A percentile compares a stretch with the other conserved stretches of the same genome.
Evolutionary conservation across 805 yeast species (phyloP).

Genomic region (Wickerhamomyces queroliae): DNA sequence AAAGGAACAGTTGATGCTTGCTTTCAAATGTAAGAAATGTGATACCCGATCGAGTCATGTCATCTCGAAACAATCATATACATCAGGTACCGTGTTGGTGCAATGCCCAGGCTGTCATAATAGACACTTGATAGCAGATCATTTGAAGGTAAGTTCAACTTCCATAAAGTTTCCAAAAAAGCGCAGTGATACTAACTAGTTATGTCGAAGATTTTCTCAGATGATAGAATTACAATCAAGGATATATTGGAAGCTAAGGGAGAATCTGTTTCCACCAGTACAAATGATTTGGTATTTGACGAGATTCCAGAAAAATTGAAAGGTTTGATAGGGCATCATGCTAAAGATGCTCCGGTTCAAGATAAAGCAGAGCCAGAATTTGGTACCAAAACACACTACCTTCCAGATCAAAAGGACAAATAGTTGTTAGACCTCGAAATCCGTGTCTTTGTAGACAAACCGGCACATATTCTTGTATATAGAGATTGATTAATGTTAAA

Average conservation of each 20-base stretch:
- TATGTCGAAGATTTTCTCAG: constrained; percentile 61
- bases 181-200: constrained; percentile 11
- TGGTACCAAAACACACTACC: background rate
- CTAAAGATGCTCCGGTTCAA: constrained; percentile 67
- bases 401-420: background rate
- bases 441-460: too few relatives aligned
- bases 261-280: constrained; percentile 57
- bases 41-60: constrained; percentile 77
- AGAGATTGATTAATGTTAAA: too few relatives aligned
- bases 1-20: constrained; percentile 76
- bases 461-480: too few relatives aligned
- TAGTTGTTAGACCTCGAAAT: too few relatives aligned
- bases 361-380: constrained; percentile 18
- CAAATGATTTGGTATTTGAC: constrained; percentile 66
- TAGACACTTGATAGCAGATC: constrained; percentile 90
- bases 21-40: constrained; percentile 91
- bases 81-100: constrained; percentile 77
- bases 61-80: constrained; percentile 90
- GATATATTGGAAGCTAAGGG: constrained; percentile 76
- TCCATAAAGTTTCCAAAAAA: background rate
- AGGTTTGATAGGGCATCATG: constrained; percentile 52
- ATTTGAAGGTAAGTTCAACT: constrained; percentile 50
- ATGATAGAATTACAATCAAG: constrained; percentile 67
- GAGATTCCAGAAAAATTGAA: constrained; percentile 57
- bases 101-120: constrained; percentile 89